These are phyloP conservation scores for Chlorella sp. DNA, from an alignment of 139 green algal genomes.

Conservation along the genomic window DNA sequence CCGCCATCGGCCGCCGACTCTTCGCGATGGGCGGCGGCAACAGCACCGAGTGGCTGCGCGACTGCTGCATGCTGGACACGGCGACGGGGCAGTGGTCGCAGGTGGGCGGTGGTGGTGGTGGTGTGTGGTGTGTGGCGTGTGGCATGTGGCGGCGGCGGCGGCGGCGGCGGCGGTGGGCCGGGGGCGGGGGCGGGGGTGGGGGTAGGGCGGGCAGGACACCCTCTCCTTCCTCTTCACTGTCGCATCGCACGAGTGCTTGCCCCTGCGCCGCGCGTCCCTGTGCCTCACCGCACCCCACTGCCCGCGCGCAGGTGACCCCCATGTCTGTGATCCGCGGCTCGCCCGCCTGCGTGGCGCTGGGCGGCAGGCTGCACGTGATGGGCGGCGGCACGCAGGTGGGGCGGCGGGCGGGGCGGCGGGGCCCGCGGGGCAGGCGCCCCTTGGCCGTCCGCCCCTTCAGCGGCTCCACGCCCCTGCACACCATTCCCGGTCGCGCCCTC, in stretches of 20 bases:
- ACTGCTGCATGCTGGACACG: constrained; percentile 19
- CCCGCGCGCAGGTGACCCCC: constrained; percentile 4
- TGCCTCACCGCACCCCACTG: no score
- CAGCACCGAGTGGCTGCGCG: constrained; percentile 27
- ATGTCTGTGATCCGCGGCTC: constrained; percentile 44
- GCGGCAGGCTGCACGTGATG: constrained; percentile 41
- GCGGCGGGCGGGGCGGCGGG: no score
- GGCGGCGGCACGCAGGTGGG: constrained; percentile 34
- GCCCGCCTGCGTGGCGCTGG: constrained; percentile 28
- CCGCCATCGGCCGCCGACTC: constrained; percentile 25
- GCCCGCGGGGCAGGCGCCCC: no score
- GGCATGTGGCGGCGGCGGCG: background rate
- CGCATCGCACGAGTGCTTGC: background rate
- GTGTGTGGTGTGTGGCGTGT: background rate
- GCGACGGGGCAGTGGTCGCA: background rate
- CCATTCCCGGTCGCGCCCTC: no score
- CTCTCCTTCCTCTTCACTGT: background rate
- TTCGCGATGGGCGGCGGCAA: constrained; percentile 45
- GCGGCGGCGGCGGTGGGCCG: no score
- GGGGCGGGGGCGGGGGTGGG: background rate
- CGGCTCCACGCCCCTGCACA: no score
- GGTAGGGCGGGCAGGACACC: background rate
- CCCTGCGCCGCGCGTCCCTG: background rate
- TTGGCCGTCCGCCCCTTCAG: no score
- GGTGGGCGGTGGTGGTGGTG: background rate